Percentiles rank a stretch among this genome's conserved stretches.
Evolutionary conservation across 495 filamentous ascomycete species (phyloP).

Genomic region (Lasiosphaeria ovina): DNA sequence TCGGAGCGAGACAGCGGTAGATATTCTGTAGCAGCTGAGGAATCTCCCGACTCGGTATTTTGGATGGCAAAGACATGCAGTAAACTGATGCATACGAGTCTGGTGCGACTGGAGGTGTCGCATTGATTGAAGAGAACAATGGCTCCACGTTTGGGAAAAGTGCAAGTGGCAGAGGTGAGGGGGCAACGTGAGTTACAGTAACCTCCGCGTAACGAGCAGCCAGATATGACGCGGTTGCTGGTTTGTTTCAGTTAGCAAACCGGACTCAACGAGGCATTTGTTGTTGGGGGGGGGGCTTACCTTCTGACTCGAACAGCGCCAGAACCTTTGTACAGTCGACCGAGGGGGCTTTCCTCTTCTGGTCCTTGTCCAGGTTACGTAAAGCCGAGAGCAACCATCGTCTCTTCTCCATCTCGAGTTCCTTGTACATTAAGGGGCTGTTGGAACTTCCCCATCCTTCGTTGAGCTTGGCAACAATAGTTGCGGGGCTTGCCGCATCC

Average conservation of each 20-base stretch:
- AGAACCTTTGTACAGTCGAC: slow-evolving; percentile 27
- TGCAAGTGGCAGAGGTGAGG: slow-evolving; percentile 31
- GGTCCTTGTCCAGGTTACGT: slow-evolving; percentile 15
- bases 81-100: slow-evolving; percentile 35
- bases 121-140: slow-evolving; percentile 32
- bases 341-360: not conserved
- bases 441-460: slow-evolving; percentile 39
- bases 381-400: slow-evolving; percentile 46
- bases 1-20: slow-evolving; percentile 35
- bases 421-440: slow-evolving; percentile 39
- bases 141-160: slow-evolving; percentile 41
- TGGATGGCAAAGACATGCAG: slow-evolving; percentile 36
- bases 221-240: slow-evolving; percentile 44
- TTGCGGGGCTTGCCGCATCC: slow-evolving; percentile 41
- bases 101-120: slow-evolving; percentile 31
- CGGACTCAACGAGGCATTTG: too few species aligned
- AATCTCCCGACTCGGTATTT: slow-evolving; percentile 39
- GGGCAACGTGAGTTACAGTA: slow-evolving; percentile 36
- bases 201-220: slow-evolving; percentile 33
- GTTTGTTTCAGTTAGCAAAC: slow-evolving; percentile 16
- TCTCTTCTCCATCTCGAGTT: slow-evolving; percentile 42
- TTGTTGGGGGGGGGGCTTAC: slow-evolving; percentile 19
- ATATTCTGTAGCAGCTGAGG: slow-evolving; percentile 38
- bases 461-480: slow-evolving; percentile 44
- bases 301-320: slow-evolving; percentile 44